Base-by-base conservation (phyloP, 2,329 filamentous ascomycete genomes). In the Pseudogymnoascus sp. region DNA sequence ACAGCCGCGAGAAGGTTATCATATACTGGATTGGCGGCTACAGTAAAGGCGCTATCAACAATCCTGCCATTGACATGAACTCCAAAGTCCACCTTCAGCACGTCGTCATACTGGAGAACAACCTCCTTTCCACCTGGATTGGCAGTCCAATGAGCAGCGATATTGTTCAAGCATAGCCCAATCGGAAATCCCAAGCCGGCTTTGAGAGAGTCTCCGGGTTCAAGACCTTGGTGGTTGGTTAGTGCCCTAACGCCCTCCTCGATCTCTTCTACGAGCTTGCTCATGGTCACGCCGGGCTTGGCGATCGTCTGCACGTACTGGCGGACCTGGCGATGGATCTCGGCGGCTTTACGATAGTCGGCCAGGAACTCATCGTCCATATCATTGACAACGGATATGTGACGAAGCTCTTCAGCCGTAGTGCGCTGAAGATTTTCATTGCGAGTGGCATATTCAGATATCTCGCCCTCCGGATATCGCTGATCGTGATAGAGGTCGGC, bases 51-150 rank as follows among this genome's bases (percentile, higher is more conserved):
- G 66, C 85, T 89, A 76, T 93, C 89, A 63, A 92, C 88, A 71
- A 92, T 93, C 67, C 85, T 82, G 3, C 89, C 89, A 70, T 88
- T 89, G 69, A 92, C 82, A 72, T 93, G 89, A 31, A 92, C 89
- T 58, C 89, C 89, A 69, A 92, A 89, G 70, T 93, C 89, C 6
- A 92, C 86, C 74, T 90, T 92, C 81, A 93, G 82, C 36, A 95
- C 89, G 71, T 95, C 89, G 65, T 84, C 82, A 64, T 87, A 74
- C 70, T 88, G 79, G 63, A 94, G 77, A 35, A 92, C 75, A 69
- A 88, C 82, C 72, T 91, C 90, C 74, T 85, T 87, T 70, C 81
- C 76, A 1, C 81, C 80, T 1, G 81, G 78, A 66, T 83, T 84
- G 5, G 82, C 82, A 1, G 80, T 83, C 67, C 76, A 84, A 70